These are phyloP conservation scores for Agroathelia rolfsii DNA, from an alignment of 1,284 basidiomycete species.

Conservation along the genomic window DNA sequence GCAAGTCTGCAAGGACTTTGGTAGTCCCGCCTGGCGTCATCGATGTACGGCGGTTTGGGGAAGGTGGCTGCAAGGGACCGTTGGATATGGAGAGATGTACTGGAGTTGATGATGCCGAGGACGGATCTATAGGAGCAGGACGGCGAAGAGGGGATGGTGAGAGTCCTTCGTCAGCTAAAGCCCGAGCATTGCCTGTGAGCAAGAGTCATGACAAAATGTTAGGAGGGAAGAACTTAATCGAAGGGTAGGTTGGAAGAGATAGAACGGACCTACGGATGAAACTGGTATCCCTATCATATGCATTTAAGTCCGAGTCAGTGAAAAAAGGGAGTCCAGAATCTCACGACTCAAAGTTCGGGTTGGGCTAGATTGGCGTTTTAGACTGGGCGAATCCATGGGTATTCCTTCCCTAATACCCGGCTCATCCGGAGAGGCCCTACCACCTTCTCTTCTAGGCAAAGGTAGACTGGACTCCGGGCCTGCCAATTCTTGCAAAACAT, in stretches of 20 bases:
- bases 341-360: slow-evolving; percentile 70
- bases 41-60: slow-evolving; percentile 45
- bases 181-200: slow-evolving; percentile 63
- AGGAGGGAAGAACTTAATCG: no score
- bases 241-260: slow-evolving; percentile 7
- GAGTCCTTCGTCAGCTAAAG: slow-evolving; percentile 61
- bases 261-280: slow-evolving; percentile 59
- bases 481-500: slow-evolving; percentile 55
- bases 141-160: no score
- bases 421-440: slow-evolving; percentile 31
- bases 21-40: slow-evolving; percentile 71
- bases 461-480: slow-evolving; percentile 67
- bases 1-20: slow-evolving; percentile 74
- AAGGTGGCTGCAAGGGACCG: slow-evolving; percentile 24
- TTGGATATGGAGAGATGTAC: slow-evolving; percentile 12
- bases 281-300: slow-evolving; percentile 60
- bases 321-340: slow-evolving; percentile 26
- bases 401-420: slow-evolving; percentile 66
- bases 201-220: no score
- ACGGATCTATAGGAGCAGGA: slow-evolving; percentile 22
- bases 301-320: slow-evolving; percentile 13
- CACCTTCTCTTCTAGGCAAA: slow-evolving; percentile 43
- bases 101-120: slow-evolving; percentile 16
- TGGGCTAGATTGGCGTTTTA: slow-evolving; percentile 57
- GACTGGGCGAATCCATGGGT: slow-evolving; percentile 48